Conservation (phyloP, 306 rosid species). For the Dryas drummondii region DNA sequence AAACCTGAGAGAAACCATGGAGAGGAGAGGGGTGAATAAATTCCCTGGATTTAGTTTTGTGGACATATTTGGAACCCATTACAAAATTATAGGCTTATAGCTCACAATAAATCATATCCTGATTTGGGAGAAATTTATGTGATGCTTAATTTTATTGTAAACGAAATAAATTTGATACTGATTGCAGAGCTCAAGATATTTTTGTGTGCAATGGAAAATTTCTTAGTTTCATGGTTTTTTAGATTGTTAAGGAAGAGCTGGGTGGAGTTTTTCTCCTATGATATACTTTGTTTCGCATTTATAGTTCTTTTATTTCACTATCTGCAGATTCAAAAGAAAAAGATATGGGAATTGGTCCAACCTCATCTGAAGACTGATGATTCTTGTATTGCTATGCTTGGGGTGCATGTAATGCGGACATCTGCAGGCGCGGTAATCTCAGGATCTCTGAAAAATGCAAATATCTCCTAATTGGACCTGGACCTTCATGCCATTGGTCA, state of each 20-base stretch:
- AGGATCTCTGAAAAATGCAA: constrained; percentile 25
- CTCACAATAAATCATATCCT: constrained; percentile 68
- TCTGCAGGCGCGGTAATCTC: constrained; percentile 51
- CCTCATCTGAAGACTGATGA: constrained; percentile 70
- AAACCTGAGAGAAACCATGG: constrained; percentile 69
- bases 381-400: constrained; percentile 59
- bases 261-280: background rate
- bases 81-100: constrained; percentile 48
- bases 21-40: constrained; percentile 73
- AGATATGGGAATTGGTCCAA: constrained; percentile 75
- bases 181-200: constrained; percentile 35
- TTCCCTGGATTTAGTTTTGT: constrained; percentile 67
- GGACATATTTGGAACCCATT: constrained; percentile 57
- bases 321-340: constrained; percentile 73
- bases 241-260: background rate
- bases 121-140: constrained; percentile 50
- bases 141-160: constrained; percentile 49
- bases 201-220: constrained; percentile 30
- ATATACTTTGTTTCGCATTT: constrained; percentile 10
- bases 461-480: constrained; percentile 26
- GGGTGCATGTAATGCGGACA: constrained; percentile 58
- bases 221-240: constrained; percentile 19
- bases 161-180: constrained; percentile 51
- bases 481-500: background rate
- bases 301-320: background rate